Base-by-base conservation (phyloP, 2,329 filamentous ascomycete genomes). In the Magnaporthiopsis rhizophila region DNA sequence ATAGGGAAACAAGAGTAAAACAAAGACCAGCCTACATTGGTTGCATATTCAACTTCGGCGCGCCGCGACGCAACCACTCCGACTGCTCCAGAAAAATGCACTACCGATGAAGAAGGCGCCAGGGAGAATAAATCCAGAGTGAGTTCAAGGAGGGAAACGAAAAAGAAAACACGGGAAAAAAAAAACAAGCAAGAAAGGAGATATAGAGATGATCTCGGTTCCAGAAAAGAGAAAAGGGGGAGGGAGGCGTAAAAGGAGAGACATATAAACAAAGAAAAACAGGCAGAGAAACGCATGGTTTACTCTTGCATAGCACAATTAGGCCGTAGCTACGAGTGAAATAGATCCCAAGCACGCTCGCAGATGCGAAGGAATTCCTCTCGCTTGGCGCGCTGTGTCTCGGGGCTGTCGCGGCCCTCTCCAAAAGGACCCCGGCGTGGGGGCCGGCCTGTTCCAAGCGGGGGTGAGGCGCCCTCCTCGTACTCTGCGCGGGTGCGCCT, bases 271-370 rank as follows among this genome's bases (percentile, higher is more conserved):
- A n/a, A 50, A 50, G 45, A 21, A 50, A n/a, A 50, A 21, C 18
- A 50, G 5, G 7, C 5, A n/a, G 3, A 21, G 7, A 50, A n/a
- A 4, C 30, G 21, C 5, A 18, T 15, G 45, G 45, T 18, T n/a
- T 21, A n/a, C 2, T n/a, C 18, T n/a, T 21, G 5, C 5, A n/a
- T 7, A 50, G 6, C 18, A n/a, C 21, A n/a, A n/a, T 7, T 8
- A 21, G 15, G 15, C 45, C 21, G 18, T 8, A 32, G 21, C 85
- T 79, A 97, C 67, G 92, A 97, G 80, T 98, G 95, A 77, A 98
- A 97, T 34, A 99, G 78, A 78, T 99, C 95, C 95, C 95, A 99
- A 11, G 95, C 95, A 72, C 91, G 83, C 69, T 91, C 87, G 74
- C 94, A 97, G 62, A 98, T 79, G 64, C 85, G 81, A 68, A 99